These are phyloP conservation scores for Clavispora carvajalis DNA, from an alignment of 805 yeast species.

Conservation along the genomic window DNA sequence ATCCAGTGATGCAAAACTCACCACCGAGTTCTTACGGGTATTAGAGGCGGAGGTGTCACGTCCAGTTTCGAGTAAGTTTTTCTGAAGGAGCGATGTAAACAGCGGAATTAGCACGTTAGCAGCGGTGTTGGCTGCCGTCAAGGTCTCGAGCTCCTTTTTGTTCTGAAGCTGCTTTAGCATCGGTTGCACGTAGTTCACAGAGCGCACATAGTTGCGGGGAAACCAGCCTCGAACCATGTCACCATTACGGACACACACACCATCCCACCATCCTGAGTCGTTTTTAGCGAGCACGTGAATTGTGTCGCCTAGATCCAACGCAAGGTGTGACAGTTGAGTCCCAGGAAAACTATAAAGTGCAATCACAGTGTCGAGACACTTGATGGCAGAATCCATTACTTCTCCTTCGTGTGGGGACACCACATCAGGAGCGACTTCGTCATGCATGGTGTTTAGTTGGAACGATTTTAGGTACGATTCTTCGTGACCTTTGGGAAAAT, in stretches of 20 bases:
- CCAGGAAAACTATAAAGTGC: conserved; percentile 54
- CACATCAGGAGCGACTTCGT: conserved; percentile 39
- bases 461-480: no score
- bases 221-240: conserved; percentile 74
- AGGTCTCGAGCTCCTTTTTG: conserved; percentile 37
- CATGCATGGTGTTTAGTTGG: conserved; percentile 10
- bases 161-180: conserved; percentile 32
- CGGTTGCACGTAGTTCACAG: conserved; percentile 40
- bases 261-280: conserved; percentile 86
- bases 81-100: conserved; percentile 33
- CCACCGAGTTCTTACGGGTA: conserved; percentile 43
- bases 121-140: conserved; percentile 43
- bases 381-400: conserved; percentile 19
- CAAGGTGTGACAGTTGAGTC: conserved; percentile 47
- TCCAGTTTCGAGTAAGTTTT: conserved; percentile 29
- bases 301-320: conserved; percentile 59
- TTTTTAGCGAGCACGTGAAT: conserved; percentile 63
- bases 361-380: conserved; percentile 52
- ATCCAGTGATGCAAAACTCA: conserved; percentile 45
- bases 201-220: conserved; percentile 58
- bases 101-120: conserved; percentile 42
- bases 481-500: no score
- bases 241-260: conserved; percentile 40
- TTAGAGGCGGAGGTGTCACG: conserved; percentile 28
- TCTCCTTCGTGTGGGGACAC: conserved; percentile 25